Conservation (phyloP, 495 filamentous ascomycete species). For the Hypomontagnella submonticulosa region DNA sequence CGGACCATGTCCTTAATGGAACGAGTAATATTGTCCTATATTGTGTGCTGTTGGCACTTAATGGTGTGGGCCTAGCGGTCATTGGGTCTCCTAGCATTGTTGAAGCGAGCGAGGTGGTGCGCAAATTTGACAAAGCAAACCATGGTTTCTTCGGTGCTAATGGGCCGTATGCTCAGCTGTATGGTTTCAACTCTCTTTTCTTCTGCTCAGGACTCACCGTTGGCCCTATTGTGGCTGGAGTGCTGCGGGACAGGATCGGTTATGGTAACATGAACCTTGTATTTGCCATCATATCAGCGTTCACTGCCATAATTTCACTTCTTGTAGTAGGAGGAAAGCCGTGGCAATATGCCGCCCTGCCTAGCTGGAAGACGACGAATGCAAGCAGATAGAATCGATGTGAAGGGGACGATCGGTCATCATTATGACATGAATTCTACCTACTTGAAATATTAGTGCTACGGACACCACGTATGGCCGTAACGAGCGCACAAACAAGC, state of each 20-base stretch:
- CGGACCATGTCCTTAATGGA: conserved; percentile 49
- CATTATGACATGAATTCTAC: too few relatives aligned
- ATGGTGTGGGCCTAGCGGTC: conserved; percentile 59
- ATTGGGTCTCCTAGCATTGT: conserved; percentile 56
- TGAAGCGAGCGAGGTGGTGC: conserved; percentile 49
- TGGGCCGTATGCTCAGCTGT: conserved; percentile 68
- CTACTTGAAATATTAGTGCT: too few relatives aligned
- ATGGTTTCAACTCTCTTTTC: conserved; percentile 65
- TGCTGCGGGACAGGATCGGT: conserved; percentile 60
- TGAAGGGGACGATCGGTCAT: background rate
- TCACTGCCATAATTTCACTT: conserved; percentile 58
- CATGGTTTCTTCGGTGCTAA: conserved; percentile 50
- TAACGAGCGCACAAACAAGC: too few relatives aligned
- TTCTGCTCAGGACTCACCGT: conserved; percentile 63
- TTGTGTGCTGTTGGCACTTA: conserved; percentile 59
- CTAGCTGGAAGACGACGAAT: background rate
- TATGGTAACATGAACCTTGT: conserved; percentile 70
- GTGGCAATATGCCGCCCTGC: background rate
- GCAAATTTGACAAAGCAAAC: conserved; percentile 52
- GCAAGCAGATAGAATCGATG: background rate
- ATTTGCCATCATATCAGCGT: conserved; percentile 56
- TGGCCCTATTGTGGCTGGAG: conserved; percentile 61
- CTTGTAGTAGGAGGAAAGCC: conserved; percentile 61
- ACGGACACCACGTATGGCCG: too few relatives aligned
- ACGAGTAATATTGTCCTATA: conserved; percentile 53